phyloP scores from a whole-genome alignment of 495 filamentous ascomycete species.

The Sordaria brevicollis region DNA sequence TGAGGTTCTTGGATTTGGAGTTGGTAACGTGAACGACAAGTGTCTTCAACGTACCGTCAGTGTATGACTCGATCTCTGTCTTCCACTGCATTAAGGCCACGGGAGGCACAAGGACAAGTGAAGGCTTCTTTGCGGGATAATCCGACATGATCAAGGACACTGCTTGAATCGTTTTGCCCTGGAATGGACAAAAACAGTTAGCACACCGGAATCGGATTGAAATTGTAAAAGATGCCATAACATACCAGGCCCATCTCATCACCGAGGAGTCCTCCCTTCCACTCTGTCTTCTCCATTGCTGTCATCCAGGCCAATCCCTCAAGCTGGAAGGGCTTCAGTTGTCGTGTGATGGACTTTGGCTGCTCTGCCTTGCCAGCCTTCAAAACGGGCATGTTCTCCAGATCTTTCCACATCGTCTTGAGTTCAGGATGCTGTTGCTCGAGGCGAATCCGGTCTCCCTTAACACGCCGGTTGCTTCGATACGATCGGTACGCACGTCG shows the following conservation, averaged over 20 bases:
- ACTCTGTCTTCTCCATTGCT: slow-evolving; percentile 72
- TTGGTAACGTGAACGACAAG: slow-evolving; percentile 85
- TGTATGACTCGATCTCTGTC: slow-evolving; percentile 85
- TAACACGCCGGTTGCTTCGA: slow-evolving; percentile 13
- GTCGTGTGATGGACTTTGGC: slow-evolving; percentile 65
- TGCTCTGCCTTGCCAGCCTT: slow-evolving; percentile 58
- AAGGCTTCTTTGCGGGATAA: slow-evolving; percentile 69
- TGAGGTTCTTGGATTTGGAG: slow-evolving; percentile 63
- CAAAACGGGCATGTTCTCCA: slow-evolving; percentile 57
- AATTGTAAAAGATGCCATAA: not conserved
- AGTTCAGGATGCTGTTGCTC: slow-evolving; percentile 70
- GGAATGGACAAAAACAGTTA: not conserved
- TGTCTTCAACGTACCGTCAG: slow-evolving; percentile 77
- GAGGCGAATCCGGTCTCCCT: slow-evolving; percentile 30
- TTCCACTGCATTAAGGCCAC: slow-evolving; percentile 97
- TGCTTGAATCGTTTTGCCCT: slow-evolving; percentile 92
- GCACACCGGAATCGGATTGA: not conserved
- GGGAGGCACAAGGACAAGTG: slow-evolving; percentile 84
- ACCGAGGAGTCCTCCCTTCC: slow-evolving; percentile 80
- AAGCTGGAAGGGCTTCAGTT: slow-evolving; percentile 83
- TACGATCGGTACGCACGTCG: slow-evolving; percentile 20
- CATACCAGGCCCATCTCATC: slow-evolving; percentile 84
- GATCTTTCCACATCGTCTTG: slow-evolving; percentile 69
- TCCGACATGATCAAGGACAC: slow-evolving; percentile 97
- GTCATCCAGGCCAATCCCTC: slow-evolving; percentile 93